Percentiles rank a stretch among this genome's conserved stretches.
These are phyloP conservation scores for Bryopsis sp. DNA, from an alignment of 139 green algal species.

Conservation along the genomic window DNA sequence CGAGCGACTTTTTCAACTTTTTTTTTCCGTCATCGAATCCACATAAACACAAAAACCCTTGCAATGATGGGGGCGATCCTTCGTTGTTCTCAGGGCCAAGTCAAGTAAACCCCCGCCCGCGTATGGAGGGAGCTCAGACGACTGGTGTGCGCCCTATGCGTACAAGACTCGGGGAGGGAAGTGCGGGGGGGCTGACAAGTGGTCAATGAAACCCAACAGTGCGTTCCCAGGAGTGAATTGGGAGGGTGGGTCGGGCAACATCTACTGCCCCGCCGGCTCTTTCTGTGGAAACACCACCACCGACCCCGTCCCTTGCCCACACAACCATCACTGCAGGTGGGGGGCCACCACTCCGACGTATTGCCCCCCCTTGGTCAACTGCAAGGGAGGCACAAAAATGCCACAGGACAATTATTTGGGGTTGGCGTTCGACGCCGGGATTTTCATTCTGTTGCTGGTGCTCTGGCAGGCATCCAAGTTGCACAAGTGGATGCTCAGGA, in stretches of 20 bases:
- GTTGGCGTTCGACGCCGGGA: background rate
- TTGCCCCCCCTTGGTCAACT: slow-evolving; percentile 6
- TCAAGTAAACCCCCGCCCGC: no score
- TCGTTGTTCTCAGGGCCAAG: no score
- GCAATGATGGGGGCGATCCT: no score
- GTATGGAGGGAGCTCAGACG: no score
- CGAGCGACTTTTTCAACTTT: no score
- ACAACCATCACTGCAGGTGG: background rate
- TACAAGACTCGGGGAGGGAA: background rate
- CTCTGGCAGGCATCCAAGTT: slow-evolving; percentile 10
- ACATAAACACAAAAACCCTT: background rate
- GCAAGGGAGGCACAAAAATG: slow-evolving; percentile 6
- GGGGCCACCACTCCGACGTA: background rate
- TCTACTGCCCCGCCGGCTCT: slow-evolving; percentile 6
- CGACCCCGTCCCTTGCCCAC: background rate
- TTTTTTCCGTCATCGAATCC: no score
- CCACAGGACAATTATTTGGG: slow-evolving; percentile 16
- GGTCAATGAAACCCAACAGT: background rate
- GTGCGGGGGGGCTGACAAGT: slow-evolving; percentile 13
- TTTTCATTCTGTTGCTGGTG: slow-evolving; percentile 1
- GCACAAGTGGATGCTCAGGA: slow-evolving; percentile 1
- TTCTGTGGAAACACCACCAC: slow-evolving; percentile 4
- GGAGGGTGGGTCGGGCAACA: background rate
- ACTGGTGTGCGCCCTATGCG: background rate
- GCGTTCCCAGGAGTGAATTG: background rate